Evolutionary conservation across 352 stramenopile genomes (phyloP).

Genomic region (Globisporangium megalacanthum): DNA sequence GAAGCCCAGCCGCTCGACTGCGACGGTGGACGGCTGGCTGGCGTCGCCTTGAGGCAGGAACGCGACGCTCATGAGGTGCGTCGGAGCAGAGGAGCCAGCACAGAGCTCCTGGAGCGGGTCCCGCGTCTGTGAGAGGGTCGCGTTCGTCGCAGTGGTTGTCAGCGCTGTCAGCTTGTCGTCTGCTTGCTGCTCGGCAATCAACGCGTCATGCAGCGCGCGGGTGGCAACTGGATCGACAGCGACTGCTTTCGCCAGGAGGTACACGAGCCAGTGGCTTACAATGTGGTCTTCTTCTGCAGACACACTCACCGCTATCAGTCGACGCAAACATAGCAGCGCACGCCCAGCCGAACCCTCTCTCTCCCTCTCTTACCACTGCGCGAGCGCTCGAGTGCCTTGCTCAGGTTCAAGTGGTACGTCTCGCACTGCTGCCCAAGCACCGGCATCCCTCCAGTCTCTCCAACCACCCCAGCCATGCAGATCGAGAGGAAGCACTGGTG

Average conservation of each 20-base stretch:
- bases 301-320: background rate
- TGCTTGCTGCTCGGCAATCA: constrained; percentile 24
- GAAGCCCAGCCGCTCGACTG: constrained; percentile 39
- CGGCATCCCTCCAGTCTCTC: background rate
- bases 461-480: constrained; percentile 19
- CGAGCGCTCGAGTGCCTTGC: constrained; percentile 53
- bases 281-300: constrained; percentile 56
- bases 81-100: constrained; percentile 3
- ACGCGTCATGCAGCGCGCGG: constrained; percentile 21
- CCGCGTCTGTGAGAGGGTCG: background rate
- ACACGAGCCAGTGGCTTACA: constrained; percentile 64
- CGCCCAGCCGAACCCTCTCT: background rate
- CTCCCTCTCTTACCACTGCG: constrained; percentile 13
- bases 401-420: constrained; percentile 59
- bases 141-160: background rate
- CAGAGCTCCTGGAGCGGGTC: constrained; percentile 30
- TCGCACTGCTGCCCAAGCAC: constrained; percentile 29
- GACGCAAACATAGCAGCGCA: background rate
- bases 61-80: constrained; percentile 31
- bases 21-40: background rate
- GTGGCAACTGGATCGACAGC: constrained; percentile 27
- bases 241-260: constrained; percentile 45
- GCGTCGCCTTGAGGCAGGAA: constrained; percentile 30
- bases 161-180: constrained; percentile 24
- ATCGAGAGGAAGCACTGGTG: constrained; percentile 73